Evolutionary conservation across 2,329 filamentous ascomycete genomes (phyloP), one percentile per base, ranked within the genome.

Genomic region (Clarireedia monteithiana): DNA sequence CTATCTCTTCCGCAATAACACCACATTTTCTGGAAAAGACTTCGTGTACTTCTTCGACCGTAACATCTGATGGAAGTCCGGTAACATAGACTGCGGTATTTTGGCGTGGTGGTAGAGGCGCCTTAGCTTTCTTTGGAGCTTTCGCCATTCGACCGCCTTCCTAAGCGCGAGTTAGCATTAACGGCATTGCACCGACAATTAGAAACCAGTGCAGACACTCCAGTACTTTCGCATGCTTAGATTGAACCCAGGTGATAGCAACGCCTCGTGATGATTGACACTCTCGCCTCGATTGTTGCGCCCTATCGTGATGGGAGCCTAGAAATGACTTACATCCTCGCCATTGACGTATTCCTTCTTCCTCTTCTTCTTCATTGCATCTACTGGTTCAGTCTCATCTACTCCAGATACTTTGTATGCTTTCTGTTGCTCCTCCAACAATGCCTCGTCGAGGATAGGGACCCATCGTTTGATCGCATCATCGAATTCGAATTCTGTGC

Each of bases 21-120:
- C 91, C 91, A 67, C 83, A 95, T 70, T 89, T 92, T 60, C 80
- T 75, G 49, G 85, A 89, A 74, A 99, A 99, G 27, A 89, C 77
- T 24, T 90, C 82, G 63, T 87, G 80, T 15, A 99, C 83, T 73
- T 99, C 94, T 30, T 88, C 82, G 44, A 86, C 76, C 0, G 86
- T 89, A 45, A 83, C 86, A 69, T 97, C 89, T 40, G 77, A 72
- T 0, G 94, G 95, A 4, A 99, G 80, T 12, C 88, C 89, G 4
- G 91, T 95, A 48, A 96, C 88, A 74, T 92, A 99, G 61, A 99
- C 82, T 44, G 92, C 92, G 5, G 89, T 95, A 70, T 96, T 97
- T 64, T 91, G 78, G 58, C 76, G 71, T 57, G 60, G 67, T 38
- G 69, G 69, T 6, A 63, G 71, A 61, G 60, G 66, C 12, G 66